phyloP scores from a whole-genome alignment of 768 basidiomycete species.

The Mycena venus region DNA sequence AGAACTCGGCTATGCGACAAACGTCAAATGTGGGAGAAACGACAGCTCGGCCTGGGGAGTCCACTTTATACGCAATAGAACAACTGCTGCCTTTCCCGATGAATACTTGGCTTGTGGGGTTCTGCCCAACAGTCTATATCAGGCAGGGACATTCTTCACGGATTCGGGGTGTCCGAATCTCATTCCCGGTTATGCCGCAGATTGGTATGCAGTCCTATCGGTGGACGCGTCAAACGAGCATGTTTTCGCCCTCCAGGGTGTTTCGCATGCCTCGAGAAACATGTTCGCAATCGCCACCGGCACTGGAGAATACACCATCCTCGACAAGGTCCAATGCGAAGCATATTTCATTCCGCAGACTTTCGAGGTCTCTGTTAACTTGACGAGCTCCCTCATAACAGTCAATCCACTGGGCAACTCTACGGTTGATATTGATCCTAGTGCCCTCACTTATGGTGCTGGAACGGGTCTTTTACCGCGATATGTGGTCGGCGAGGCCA shows the following conservation, averaged over 20 bases:
- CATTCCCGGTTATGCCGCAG: not conserved
- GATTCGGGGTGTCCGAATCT: not conserved
- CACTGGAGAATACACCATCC: not conserved
- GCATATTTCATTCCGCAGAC: not conserved
- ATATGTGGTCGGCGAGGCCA: not conserved
- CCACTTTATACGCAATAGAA: not conserved
- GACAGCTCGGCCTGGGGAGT: constrained; percentile 1
- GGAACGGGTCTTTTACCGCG: not conserved
- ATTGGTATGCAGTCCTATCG: not conserved
- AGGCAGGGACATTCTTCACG: not conserved
- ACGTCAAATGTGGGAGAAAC: not conserved
- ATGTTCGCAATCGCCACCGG: constrained; percentile 8
- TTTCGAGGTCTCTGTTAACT: constrained; percentile 8
- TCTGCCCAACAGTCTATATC: not conserved
- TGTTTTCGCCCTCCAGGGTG: not conserved
- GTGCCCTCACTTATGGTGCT: not conserved
- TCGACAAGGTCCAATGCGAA: constrained; percentile 14
- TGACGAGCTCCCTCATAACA: not conserved
- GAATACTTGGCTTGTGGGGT: not conserved
- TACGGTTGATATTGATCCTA: constrained; percentile 1
- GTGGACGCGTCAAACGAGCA: not conserved
- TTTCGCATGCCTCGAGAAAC: not conserved
- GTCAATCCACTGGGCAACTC: not conserved
- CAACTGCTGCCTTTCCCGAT: not conserved
- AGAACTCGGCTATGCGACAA: not conserved